Evolutionary conservation across 1,284 basidiomycete genomes (phyloP).

Genomic region (Ustilago tritici): DNA sequence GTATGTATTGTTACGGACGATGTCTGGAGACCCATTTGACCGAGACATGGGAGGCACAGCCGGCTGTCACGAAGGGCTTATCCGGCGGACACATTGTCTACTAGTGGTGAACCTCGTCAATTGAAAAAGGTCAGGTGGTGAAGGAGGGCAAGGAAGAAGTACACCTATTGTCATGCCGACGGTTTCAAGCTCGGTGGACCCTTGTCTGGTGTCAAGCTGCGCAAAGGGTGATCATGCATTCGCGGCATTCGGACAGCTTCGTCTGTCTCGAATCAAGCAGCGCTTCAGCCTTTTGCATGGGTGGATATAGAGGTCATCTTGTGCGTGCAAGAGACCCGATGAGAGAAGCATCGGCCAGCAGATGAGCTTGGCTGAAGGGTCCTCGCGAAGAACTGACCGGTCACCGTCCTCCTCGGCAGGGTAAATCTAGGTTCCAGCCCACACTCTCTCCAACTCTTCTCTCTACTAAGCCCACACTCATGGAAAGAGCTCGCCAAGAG

Average conservation of each 20-base stretch:
- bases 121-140: neutral
- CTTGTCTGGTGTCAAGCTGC: neutral
- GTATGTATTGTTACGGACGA: neutral
- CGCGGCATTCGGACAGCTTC: neutral
- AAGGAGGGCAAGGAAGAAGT: neutral
- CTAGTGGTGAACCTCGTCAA: neutral
- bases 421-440: neutral
- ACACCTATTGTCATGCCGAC: neutral
- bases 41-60: conserved; percentile 10
- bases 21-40: neutral
- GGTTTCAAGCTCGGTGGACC: neutral
- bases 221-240: neutral
- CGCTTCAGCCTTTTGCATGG: neutral
- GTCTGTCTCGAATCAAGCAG: neutral
- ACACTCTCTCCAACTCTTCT: neutral
- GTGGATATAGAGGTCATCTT: neutral
- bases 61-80: neutral
- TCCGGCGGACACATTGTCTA: neutral
- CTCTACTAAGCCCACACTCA: neutral
- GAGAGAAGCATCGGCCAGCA: neutral
- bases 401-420: neutral
- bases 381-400: conserved; percentile 2
- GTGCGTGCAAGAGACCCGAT: neutral
- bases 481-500: neutral
- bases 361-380: conserved; percentile 2